phyloP scores from a whole-genome alignment of 257 asterid genomes.

The Primulina huaijiensis region DNA sequence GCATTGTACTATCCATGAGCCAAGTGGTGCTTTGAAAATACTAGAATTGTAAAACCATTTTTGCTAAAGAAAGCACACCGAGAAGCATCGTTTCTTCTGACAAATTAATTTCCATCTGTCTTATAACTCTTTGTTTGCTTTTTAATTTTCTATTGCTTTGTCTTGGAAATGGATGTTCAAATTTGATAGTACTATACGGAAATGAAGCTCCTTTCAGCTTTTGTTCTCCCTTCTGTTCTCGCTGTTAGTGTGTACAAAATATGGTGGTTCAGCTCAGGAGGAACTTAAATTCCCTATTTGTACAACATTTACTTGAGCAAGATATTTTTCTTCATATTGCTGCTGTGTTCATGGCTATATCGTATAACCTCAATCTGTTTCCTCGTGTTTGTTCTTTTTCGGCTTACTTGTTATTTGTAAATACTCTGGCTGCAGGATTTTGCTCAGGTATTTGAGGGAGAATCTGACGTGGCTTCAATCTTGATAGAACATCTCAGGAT shows the following conservation, averaged over 20 bases:
- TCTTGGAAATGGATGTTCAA: not conserved
- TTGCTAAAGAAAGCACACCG: not conserved
- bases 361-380: slow-evolving; percentile 46
- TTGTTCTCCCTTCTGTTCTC: slow-evolving; percentile 29
- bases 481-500: slow-evolving; percentile 78
- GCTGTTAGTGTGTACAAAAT: slow-evolving; percentile 53
- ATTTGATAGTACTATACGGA: not conserved
- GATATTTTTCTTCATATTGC: slow-evolving; percentile 40
- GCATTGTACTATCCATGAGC: too few species aligned
- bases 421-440: slow-evolving; percentile 72
- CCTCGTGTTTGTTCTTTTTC: slow-evolving; percentile 53
- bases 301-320: slow-evolving; percentile 46
- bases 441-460: slow-evolving; percentile 62
- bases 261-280: slow-evolving; percentile 62
- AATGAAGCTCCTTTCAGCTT: not conserved
- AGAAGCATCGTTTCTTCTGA: not conserved
- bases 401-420: slow-evolving; percentile 61
- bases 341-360: slow-evolving; percentile 72
- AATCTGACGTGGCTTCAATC: slow-evolving; percentile 66
- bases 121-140: not conserved
- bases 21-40: too few species aligned
- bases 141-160: not conserved
- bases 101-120: not conserved
- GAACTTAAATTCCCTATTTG: slow-evolving; percentile 44
- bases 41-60: not conserved